A percentile compares a stretch with the other conserved stretches of the same genome.
Evolutionary conservation across 192 early-diverging fungal genomes (phyloP).

Genomic region (Rhizophagus clarus): DNA sequence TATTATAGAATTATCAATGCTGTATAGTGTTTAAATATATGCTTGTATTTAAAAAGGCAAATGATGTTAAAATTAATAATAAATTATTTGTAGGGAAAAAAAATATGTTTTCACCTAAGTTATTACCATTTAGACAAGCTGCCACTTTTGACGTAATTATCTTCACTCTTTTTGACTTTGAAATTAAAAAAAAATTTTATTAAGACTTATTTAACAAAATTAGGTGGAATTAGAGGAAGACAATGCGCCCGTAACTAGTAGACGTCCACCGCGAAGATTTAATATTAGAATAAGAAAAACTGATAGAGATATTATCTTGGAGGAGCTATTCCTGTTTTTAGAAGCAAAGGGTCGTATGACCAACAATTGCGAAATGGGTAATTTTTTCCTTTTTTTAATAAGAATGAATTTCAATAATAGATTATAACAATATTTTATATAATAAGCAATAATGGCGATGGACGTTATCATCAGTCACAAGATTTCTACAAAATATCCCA

Average conservation of each 20-base stretch:
- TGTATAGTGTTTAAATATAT: too few relatives aligned
- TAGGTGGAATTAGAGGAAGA: conserved; percentile 51
- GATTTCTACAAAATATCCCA: conserved; percentile 72
- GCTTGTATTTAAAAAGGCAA: too few relatives aligned
- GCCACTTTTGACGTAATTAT: conserved; percentile 58
- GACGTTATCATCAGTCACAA: conserved; percentile 83
- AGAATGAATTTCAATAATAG: neutral
- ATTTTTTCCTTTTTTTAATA: too few relatives aligned
- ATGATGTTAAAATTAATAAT: neutral
- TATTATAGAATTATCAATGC: too few relatives aligned
- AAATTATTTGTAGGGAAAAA: conserved; percentile 75
- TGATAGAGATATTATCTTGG: conserved; percentile 62
- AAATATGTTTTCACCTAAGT: conserved; percentile 69
- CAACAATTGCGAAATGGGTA: conserved; percentile 40
- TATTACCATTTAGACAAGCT: conserved; percentile 48
- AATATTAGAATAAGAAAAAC: conserved; percentile 64
- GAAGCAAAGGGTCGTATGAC: conserved; percentile 43
- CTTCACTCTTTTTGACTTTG: neutral
- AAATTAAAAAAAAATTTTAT: neutral
- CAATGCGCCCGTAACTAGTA: conserved; percentile 15
- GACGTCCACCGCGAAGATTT: conserved; percentile 57
- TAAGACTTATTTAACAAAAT: neutral
- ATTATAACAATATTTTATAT: neutral
- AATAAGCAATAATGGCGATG: conserved; percentile 58
- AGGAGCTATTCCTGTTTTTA: conserved; percentile 58